phyloP scores from a whole-genome alignment of 2,329 filamentous ascomycete species.

The Phialophora expanda region DNA sequence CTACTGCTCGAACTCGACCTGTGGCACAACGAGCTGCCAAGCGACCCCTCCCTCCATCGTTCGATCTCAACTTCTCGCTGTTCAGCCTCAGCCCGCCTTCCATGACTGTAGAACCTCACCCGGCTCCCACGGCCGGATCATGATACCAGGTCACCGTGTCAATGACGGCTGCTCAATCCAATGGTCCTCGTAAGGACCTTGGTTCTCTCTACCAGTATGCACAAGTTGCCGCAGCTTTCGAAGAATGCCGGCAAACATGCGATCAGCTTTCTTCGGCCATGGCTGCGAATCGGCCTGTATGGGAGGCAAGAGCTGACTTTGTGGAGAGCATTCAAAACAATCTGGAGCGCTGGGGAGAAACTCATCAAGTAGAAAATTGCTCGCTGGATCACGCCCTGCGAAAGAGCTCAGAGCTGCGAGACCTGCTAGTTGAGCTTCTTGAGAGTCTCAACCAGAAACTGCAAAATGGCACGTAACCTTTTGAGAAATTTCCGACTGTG shows the following conservation, averaged over 20 bases:
- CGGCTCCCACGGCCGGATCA: neutral
- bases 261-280: constrained; percentile 5
- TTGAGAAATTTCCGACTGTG: neutral
- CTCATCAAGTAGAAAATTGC: neutral
- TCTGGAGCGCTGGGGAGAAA: neutral
- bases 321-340: constrained; percentile 3
- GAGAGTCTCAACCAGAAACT: neutral
- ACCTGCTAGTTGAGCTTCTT: constrained; percentile 4
- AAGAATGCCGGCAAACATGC: constrained; percentile 8
- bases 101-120: neutral
- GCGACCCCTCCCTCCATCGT: neutral
- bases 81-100: neutral
- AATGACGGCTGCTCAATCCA: constrained; percentile 1
- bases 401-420: constrained; percentile 1
- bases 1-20: neutral
- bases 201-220: constrained; percentile 6
- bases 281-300: constrained; percentile 6
- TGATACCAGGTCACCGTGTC: neutral
- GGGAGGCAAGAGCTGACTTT: constrained; percentile 6
- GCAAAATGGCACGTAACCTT: constrained; percentile 3
- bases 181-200: constrained; percentile 2
- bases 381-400: constrained; percentile 7
- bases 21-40: neutral
- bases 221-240: neutral
- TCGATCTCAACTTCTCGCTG: neutral